Evolutionary conservation across 495 filamentous ascomycete species (phyloP).

Genomic region (Neurospora tetraspora): DNA sequence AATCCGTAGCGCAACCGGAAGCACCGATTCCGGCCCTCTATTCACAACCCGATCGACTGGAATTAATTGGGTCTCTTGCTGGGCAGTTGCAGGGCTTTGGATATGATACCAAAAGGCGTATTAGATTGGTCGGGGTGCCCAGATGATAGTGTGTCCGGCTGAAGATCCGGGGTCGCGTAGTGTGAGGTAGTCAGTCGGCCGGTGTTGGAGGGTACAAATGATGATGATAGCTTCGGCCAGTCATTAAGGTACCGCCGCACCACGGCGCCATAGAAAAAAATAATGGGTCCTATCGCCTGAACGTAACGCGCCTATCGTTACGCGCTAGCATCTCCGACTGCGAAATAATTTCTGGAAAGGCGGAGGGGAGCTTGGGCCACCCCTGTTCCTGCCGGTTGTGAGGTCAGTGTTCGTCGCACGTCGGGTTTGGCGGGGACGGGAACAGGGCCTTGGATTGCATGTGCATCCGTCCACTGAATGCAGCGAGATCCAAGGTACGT

Average conservation of each 20-base stretch:
- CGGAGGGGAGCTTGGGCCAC: constrained; percentile 3
- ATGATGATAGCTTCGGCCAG: not conserved
- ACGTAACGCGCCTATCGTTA: not conserved
- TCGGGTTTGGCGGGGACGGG: not conserved
- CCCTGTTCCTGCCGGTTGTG: not conserved
- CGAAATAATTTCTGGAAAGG: not conserved
- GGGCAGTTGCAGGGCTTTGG: not conserved
- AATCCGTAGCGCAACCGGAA: not conserved
- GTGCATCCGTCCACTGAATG: not conserved
- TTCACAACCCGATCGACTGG: not conserved
- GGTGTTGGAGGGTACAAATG: not conserved
- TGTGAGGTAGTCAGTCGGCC: not conserved
- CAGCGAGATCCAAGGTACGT: not conserved
- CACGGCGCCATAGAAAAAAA: not conserved
- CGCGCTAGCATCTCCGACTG: not conserved
- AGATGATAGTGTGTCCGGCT: not conserved
- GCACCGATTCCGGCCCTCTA: not conserved
- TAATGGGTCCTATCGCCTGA: not conserved
- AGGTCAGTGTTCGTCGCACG: not conserved
- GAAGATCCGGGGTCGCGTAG: not conserved
- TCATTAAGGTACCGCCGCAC: not conserved
- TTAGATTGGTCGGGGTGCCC: not conserved
- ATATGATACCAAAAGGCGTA: not conserved
- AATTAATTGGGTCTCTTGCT: not conserved
- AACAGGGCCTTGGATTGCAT: not conserved